These are phyloP conservation scores for slime mould (Dictyostelium discoideum) DNA, from an alignment of 78 protist genomes.

Conservation along the genomic window DNA sequence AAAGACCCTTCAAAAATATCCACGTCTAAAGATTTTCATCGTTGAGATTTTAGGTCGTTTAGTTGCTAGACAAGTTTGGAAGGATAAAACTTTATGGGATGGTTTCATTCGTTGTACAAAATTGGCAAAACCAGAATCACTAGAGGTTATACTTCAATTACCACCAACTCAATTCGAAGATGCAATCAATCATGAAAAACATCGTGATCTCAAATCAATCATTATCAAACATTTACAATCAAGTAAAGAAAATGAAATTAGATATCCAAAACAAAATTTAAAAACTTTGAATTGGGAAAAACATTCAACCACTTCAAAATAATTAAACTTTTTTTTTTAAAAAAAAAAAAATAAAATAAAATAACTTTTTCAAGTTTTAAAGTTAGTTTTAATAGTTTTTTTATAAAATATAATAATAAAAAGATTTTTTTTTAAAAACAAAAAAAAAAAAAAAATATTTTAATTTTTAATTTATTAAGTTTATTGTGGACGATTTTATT, in stretches of 20 bases:
- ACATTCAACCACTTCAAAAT: background rate
- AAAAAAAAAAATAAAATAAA: background rate
- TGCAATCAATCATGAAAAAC: constrained; percentile 30
- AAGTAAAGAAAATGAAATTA: background rate
- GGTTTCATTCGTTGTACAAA: constrained; percentile 53
- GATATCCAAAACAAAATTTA: constrained; percentile 14
- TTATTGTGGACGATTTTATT: no score
- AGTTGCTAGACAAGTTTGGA: constrained; percentile 68
- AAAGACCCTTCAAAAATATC: constrained; percentile 16
- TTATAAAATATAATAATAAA: no score
- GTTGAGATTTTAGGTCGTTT: constrained; percentile 38
- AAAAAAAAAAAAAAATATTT: no score
- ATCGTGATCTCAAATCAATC: constrained; percentile 4
- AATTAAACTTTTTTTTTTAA: background rate
- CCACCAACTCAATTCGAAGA: constrained; percentile 62
- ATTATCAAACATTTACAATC: constrained; percentile 15
- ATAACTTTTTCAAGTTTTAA: no score
- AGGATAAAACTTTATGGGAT: constrained; percentile 38
- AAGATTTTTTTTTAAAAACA: no score
- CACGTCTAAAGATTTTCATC: constrained; percentile 37
- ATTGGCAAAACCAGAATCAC: constrained; percentile 50
- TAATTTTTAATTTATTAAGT: no score
- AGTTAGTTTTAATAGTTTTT: no score
- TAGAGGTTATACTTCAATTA: constrained; percentile 31
- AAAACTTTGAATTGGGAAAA: background rate